phyloP scores from a whole-genome alignment of 2,329 filamentous ascomycete genomes.

The Pseudocercospora fuligena region DNA sequence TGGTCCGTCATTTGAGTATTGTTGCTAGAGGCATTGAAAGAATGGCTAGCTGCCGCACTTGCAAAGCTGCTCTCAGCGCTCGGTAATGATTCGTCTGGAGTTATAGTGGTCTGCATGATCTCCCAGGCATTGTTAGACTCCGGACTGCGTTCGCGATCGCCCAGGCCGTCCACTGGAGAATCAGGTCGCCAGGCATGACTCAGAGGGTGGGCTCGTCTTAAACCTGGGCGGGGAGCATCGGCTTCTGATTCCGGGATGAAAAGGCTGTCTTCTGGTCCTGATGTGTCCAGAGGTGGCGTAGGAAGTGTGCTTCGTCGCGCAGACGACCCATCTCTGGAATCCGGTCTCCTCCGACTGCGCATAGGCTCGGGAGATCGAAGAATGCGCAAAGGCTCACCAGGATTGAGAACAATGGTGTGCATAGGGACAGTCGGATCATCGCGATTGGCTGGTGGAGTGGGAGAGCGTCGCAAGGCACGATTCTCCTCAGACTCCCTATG shows the following conservation, averaged over 20 bases:
- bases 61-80: slow-evolving; percentile 83
- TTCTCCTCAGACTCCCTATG: slow-evolving; percentile 11
- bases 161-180: slow-evolving; percentile 70
- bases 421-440: slow-evolving; percentile 13
- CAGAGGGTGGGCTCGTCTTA: slow-evolving; percentile 35
- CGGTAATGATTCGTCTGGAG: slow-evolving; percentile 79
- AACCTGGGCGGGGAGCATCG: slow-evolving; percentile 8
- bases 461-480: slow-evolving; percentile 14
- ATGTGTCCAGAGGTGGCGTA: slow-evolving; percentile 29
- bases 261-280: slow-evolving; percentile 29
- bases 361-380: slow-evolving; percentile 28
- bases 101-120: slow-evolving; percentile 77
- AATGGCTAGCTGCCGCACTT: slow-evolving; percentile 63
- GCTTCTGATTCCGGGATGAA: slow-evolving; percentile 25
- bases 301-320: slow-evolving; percentile 25
- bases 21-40: slow-evolving; percentile 45
- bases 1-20: slow-evolving; percentile 42
- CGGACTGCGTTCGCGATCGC: slow-evolving; percentile 82
- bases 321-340: slow-evolving; percentile 14
- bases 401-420: slow-evolving; percentile 20
- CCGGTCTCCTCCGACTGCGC: slow-evolving; percentile 3
- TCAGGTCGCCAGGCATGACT: slow-evolving; percentile 37
- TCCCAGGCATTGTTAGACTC: slow-evolving; percentile 75
- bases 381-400: slow-evolving; percentile 26
- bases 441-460: slow-evolving; percentile 11